Percentiles rank a stretch among this genome's conserved stretches.
Conservation (phyloP, 371 early-diverging fungal genomes). For the Mucor saturninus region DNA sequence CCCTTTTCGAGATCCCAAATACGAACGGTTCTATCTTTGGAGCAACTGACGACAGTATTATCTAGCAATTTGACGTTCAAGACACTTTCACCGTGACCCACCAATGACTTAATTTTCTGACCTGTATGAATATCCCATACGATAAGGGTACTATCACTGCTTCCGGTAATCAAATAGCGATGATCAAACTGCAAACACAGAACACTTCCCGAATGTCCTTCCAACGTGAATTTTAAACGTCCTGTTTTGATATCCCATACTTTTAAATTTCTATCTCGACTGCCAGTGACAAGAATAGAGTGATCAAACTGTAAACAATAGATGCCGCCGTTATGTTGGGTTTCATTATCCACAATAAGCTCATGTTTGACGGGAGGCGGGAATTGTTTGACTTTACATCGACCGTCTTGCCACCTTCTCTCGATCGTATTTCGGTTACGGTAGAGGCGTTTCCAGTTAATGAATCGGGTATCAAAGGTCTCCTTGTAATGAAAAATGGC, state of each 20-base stretch:
- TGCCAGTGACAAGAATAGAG: conserved; percentile 75
- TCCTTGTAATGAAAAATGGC: conserved; percentile 43
- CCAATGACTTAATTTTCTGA: conserved; percentile 56
- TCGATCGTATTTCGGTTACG: conserved; percentile 61
- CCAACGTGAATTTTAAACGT: conserved; percentile 60
- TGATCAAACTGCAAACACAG: conserved; percentile 83
- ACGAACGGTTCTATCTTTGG: conserved; percentile 86
- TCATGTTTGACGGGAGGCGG: conserved; percentile 27
- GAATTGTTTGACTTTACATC: conserved; percentile 59
- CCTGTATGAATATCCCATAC: conserved; percentile 81
- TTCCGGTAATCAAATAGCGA: conserved; percentile 79
- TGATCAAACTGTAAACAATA: conserved; percentile 89
- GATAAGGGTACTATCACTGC: conserved; percentile 80
- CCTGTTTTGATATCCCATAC: conserved; percentile 81
- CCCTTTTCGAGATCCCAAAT: conserved; percentile 76
- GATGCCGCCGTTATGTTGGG: conserved; percentile 83
- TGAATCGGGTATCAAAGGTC: conserved; percentile 41
- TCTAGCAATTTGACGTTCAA: conserved; percentile 70
- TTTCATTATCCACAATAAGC: neutral
- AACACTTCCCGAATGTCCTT: conserved; percentile 83
- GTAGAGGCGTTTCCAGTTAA: conserved; percentile 76
- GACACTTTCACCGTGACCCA: conserved; percentile 72
- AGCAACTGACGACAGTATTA: conserved; percentile 77
- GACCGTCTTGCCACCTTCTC: conserved; percentile 72
- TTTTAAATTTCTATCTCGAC: conserved; percentile 82